Evolutionary conservation across 257 asterid genomes (phyloP).

Genomic region (Coffea canephora): DNA sequence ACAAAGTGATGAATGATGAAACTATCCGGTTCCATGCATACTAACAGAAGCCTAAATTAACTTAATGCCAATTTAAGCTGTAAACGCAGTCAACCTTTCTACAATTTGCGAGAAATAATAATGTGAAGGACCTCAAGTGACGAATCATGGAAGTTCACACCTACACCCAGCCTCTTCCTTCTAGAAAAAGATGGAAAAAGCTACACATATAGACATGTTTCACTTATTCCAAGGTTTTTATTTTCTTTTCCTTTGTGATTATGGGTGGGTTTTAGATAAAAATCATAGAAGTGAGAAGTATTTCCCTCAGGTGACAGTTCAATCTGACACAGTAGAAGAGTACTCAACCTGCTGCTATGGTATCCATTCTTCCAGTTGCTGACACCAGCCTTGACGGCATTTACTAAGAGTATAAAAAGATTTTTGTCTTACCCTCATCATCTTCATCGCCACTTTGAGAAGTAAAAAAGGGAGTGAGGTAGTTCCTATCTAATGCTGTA

Average conservation of each 20-base stretch:
- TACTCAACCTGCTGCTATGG: not conserved
- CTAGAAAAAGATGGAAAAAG: not conserved
- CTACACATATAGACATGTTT: too few species aligned
- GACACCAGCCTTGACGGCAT: not conserved
- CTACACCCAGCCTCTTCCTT: not conserved
- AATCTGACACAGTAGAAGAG: not conserved
- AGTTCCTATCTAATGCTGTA: constrained; percentile 88
- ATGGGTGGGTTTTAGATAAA: not conserved
- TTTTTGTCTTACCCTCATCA: constrained; percentile 55
- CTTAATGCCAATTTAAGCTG: not conserved
- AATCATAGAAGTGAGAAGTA: not conserved
- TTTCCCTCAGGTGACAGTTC: not conserved
- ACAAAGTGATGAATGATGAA: not conserved
- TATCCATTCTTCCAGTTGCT: not conserved
- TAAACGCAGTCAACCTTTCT: not conserved
- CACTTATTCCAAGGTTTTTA: not conserved
- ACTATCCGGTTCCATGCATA: not conserved
- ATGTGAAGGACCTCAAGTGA: not conserved
- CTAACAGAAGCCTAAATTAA: not conserved
- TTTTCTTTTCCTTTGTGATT: not conserved
- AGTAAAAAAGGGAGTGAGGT: constrained; percentile 96
- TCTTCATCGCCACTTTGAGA: constrained; percentile 83
- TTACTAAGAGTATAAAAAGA: not conserved
- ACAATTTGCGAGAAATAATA: not conserved
- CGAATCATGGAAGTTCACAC: not conserved